These are phyloP conservation scores for Spizellomyces punctatus DNA, from an alignment of 192 early-diverging fungal species.

Conservation along the genomic window DNA sequence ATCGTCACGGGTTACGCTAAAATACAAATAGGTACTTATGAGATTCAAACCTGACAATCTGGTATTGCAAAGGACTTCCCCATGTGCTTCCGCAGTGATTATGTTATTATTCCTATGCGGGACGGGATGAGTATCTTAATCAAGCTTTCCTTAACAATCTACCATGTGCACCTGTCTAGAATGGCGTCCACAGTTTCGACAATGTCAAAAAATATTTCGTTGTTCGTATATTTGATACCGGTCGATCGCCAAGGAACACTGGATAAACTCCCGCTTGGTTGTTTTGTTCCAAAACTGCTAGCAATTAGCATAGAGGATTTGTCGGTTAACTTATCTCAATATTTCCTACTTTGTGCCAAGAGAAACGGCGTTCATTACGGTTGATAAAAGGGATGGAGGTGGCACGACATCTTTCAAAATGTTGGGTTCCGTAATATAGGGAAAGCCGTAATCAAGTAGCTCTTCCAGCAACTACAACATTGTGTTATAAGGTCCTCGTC, in stretches of 20 bases:
- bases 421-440: slow-evolving; percentile 84
- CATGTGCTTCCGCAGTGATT: slow-evolving; percentile 77
- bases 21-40: background rate
- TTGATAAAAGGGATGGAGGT: slow-evolving; percentile 81
- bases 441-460: slow-evolving; percentile 90
- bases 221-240: slow-evolving; percentile 84
- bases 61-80: slow-evolving; percentile 75
- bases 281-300: slow-evolving; percentile 54
- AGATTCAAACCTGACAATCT: slow-evolving; percentile 67
- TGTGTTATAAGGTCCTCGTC: too few species aligned
- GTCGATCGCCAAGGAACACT: slow-evolving; percentile 84
- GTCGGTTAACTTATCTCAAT: background rate
- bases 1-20: background rate
- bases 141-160: background rate
- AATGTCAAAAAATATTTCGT: slow-evolving; percentile 95
- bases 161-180: slow-evolving; percentile 62
- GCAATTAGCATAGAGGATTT: background rate
- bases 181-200: slow-evolving; percentile 87
- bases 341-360: background rate
- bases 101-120: slow-evolving; percentile 60
- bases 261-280: slow-evolving; percentile 65
- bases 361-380: slow-evolving; percentile 80
- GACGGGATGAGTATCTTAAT: background rate
- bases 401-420: slow-evolving; percentile 85
- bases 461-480: slow-evolving; percentile 78